phyloP scores from a whole-genome alignment of 805 yeast species.

The Candida boidinii region DNA sequence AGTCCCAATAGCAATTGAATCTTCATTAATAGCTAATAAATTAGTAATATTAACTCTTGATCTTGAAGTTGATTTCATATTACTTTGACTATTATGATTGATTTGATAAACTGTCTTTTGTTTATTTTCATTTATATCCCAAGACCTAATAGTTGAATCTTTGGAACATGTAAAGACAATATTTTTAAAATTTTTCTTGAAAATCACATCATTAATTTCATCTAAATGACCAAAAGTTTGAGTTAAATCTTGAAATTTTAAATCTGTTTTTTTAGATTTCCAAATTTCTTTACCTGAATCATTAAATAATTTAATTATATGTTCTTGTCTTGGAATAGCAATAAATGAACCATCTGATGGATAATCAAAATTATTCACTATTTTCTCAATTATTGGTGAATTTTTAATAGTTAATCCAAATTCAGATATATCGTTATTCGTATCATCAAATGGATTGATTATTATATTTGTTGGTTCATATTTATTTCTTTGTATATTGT shows the following conservation, averaged over 20 bases:
- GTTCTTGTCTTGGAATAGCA: slow-evolving; percentile 7
- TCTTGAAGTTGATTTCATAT: slow-evolving; percentile 7
- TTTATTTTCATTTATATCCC: slow-evolving; percentile 12
- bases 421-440: slow-evolving; percentile 4
- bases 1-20: slow-evolving; percentile 6
- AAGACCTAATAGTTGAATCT: slow-evolving; percentile 20
- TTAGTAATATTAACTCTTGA: background rate
- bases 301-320: slow-evolving; percentile 10
- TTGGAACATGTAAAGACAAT: slow-evolving; percentile 11
- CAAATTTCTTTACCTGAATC: slow-evolving; percentile 7
- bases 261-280: slow-evolving; percentile 15
- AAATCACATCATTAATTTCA: slow-evolving; percentile 14
- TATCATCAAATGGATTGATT: slow-evolving; percentile 6
- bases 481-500: slow-evolving; percentile 18
- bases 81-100: slow-evolving; percentile 9
- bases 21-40: slow-evolving; percentile 1
- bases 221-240: slow-evolving; percentile 20
- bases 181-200: slow-evolving; percentile 4
- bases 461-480: slow-evolving; percentile 6
- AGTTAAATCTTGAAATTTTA: slow-evolving; percentile 16
- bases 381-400: slow-evolving; percentile 2
- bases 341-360: slow-evolving; percentile 1
- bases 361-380: slow-evolving; percentile 1
- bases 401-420: slow-evolving; percentile 5
- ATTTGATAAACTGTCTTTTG: slow-evolving; percentile 9